phyloP scores from a whole-genome alignment of 2,329 filamentous ascomycete genomes.

The Lasiodiplodia sp. region DNA sequence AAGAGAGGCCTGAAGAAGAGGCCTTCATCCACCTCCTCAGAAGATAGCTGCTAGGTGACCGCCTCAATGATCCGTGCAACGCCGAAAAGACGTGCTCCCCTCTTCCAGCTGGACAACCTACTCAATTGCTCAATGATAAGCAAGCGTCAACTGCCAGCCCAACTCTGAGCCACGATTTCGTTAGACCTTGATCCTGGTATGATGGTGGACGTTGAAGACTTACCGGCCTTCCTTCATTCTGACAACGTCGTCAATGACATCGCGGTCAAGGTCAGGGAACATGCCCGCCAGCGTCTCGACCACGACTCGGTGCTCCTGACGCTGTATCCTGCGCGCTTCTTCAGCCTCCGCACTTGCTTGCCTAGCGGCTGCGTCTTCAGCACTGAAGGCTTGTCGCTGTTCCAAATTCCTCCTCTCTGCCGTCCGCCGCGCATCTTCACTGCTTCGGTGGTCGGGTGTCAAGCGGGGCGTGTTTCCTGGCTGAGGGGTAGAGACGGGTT shows the following conservation, averaged over 20 bases:
- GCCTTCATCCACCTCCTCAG: not conserved
- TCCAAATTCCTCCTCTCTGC: slow-evolving; percentile 32
- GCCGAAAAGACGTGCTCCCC: slow-evolving; percentile 5
- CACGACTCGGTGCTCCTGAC: slow-evolving; percentile 85
- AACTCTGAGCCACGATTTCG: slow-evolving; percentile 41
- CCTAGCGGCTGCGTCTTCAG: slow-evolving; percentile 85
- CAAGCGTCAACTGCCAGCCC: slow-evolving; percentile 58
- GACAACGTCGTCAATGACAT: slow-evolving; percentile 96
- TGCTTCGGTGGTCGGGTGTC: slow-evolving; percentile 54
- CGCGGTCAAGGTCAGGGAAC: slow-evolving; percentile 94
- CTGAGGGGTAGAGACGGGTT: slow-evolving; percentile 54
- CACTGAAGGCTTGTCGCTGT: slow-evolving; percentile 60
- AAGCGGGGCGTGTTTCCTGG: slow-evolving; percentile 58
- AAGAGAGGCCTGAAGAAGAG: not conserved
- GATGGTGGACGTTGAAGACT: slow-evolving; percentile 48
- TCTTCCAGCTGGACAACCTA: not conserved
- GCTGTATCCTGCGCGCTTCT: slow-evolving; percentile 82
- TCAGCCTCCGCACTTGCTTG: slow-evolving; percentile 91
- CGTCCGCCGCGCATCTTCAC: slow-evolving; percentile 39
- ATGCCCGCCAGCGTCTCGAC: slow-evolving; percentile 94
- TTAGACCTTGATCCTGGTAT: not conserved
- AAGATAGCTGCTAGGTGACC: slow-evolving; percentile 1
- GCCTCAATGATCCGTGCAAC: not conserved
- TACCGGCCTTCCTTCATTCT: slow-evolving; percentile 93
- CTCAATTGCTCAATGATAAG: slow-evolving; percentile 50